These are phyloP conservation scores for Alloteropsis semialata DNA, from an alignment of 176 grass and related monocot species.

Conservation along the genomic window DNA sequence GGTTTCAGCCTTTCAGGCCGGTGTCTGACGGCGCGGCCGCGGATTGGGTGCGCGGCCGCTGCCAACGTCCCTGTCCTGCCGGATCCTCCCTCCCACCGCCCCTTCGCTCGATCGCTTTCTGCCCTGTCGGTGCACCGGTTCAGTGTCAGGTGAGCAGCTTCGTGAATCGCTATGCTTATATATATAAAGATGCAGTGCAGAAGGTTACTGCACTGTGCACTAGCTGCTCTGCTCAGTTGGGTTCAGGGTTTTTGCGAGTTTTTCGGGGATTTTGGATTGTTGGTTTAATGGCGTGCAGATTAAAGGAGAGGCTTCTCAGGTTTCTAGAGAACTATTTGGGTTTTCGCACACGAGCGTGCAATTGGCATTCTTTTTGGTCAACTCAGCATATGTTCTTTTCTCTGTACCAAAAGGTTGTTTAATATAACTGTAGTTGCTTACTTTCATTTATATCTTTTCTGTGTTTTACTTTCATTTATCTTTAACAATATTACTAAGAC, in stretches of 20 bases:
- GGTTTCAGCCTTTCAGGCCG: neutral
- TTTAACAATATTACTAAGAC: neutral
- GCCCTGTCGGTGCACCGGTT: slow-evolving; percentile 22
- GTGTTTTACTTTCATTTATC: neutral
- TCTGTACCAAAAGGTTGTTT: neutral
- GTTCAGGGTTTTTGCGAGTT: neutral
- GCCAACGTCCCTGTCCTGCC: slow-evolving; percentile 28
- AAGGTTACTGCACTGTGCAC: neutral
- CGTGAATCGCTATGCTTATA: neutral
- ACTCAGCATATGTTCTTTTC: neutral
- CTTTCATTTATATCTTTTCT: neutral
- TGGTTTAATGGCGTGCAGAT: neutral
- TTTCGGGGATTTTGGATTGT: neutral
- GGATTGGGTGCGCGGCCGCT: slow-evolving; percentile 22
- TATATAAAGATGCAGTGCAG: neutral
- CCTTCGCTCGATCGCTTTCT: neutral
- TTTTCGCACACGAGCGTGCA: neutral
- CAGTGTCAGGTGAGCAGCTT: neutral
- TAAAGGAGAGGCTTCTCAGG: neutral
- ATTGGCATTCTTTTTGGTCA: neutral
- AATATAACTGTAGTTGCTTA: neutral
- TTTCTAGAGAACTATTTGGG: neutral
- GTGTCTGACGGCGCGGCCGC: neutral
- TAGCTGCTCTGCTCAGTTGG: neutral
- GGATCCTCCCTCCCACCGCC: neutral